phyloP scores from a whole-genome alignment of 495 filamentous ascomycete species.

The Penicillium simplicissimum region DNA sequence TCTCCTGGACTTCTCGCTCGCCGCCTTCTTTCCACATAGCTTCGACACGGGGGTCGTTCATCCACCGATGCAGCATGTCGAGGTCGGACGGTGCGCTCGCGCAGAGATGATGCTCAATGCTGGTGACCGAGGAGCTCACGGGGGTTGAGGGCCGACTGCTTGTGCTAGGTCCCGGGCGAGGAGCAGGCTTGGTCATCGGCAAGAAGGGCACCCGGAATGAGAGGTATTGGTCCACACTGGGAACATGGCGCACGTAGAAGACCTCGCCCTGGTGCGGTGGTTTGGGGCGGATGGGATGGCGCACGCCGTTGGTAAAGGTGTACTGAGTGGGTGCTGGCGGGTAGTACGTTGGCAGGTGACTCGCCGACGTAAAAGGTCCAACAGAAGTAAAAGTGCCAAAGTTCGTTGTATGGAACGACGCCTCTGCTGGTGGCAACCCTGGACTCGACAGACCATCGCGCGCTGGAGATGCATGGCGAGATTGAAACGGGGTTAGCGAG shows the following conservation, averaged over 20 bases:
- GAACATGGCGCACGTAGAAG: slow-evolving; percentile 86
- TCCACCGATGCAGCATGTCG: slow-evolving; percentile 83
- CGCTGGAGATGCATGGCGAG: slow-evolving; percentile 62
- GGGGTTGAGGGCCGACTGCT: slow-evolving; percentile 24
- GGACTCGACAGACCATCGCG: slow-evolving; percentile 38
- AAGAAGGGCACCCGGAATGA: slow-evolving; percentile 77
- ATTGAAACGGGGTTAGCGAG: slow-evolving; percentile 54
- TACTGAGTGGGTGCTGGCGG: slow-evolving; percentile 82
- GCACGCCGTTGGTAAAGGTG: slow-evolving; percentile 71
- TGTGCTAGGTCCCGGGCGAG: background rate
- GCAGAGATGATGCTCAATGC: slow-evolving; percentile 32
- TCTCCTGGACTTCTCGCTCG: slow-evolving; percentile 61
- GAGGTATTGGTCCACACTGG: slow-evolving; percentile 78
- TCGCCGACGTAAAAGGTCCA: slow-evolving; percentile 72
- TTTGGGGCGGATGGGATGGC: slow-evolving; percentile 87
- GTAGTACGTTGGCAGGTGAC: slow-evolving; percentile 87
- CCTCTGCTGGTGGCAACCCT: slow-evolving; percentile 22
- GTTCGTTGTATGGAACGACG: slow-evolving; percentile 29
- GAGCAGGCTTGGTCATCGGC: slow-evolving; percentile 23
- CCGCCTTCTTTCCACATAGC: slow-evolving; percentile 78
- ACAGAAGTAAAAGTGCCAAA: slow-evolving; percentile 65
- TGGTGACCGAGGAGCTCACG: slow-evolving; percentile 30
- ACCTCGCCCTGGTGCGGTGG: slow-evolving; percentile 84
- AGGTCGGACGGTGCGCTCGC: slow-evolving; percentile 55
- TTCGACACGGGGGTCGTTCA: slow-evolving; percentile 82